Conservation (phyloP, 192 early-diverging fungal genomes). For the Coemansia sp. region DNA sequence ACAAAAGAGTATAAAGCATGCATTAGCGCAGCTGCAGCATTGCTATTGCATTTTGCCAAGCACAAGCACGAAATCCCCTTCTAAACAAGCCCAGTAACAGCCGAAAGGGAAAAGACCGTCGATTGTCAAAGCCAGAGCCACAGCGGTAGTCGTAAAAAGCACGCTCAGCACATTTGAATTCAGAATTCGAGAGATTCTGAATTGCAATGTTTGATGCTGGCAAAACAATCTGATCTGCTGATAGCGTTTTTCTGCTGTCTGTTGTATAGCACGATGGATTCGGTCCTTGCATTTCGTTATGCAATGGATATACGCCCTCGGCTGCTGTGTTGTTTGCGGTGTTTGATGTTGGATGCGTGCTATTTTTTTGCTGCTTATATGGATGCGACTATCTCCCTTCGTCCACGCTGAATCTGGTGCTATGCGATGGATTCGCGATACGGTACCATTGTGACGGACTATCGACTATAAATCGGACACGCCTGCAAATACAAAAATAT, state of each 20-base stretch:
- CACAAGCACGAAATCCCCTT: too few relatives aligned
- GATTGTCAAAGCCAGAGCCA: too few relatives aligned
- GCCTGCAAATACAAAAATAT: slow-evolving; percentile 42
- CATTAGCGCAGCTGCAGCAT: too few relatives aligned
- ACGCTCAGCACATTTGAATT: not conserved
- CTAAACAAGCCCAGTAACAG: too few relatives aligned
- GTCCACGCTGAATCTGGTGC: slow-evolving; percentile 1
- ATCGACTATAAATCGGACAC: slow-evolving; percentile 24
- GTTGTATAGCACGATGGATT: not conserved
- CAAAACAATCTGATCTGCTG: slow-evolving; percentile 1
- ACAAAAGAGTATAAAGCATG: too few relatives aligned
- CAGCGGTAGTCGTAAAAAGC: too few relatives aligned
- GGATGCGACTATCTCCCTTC: slow-evolving; percentile 19
- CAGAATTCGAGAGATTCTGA: not conserved
- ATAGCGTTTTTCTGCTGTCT: not conserved
- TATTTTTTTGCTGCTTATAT: slow-evolving; percentile 4
- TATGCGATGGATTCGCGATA: slow-evolving; percentile 27
- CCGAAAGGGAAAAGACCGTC: too few relatives aligned
- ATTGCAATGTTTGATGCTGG: not conserved
- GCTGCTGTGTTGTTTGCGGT: not conserved
- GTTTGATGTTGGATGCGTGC: slow-evolving; percentile 11
- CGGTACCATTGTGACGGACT: slow-evolving; percentile 38
- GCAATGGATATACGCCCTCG: slow-evolving; percentile 3
- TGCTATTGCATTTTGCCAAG: too few relatives aligned
- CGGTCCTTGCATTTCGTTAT: not conserved